phyloP scores from a whole-genome alignment of 495 filamentous ascomycete species.

The Penicillium verhagenii region DNA sequence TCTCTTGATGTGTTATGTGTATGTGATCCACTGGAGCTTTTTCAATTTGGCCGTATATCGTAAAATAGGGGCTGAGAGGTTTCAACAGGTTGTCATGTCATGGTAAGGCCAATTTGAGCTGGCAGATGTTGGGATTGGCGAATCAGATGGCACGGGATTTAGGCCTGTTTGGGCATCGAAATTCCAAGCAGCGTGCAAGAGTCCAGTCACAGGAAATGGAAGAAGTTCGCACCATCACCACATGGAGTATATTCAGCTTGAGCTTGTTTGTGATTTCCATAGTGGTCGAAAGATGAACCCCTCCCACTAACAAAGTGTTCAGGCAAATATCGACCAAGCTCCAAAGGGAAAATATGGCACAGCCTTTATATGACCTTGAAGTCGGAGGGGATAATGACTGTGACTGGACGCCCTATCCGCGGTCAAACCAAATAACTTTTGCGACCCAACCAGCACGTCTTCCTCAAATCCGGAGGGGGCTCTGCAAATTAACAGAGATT shows the following conservation, averaged over 20 bases:
- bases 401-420: slow-evolving; percentile 41
- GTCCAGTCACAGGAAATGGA: slow-evolving; percentile 20
- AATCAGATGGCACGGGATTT: slow-evolving; percentile 36
- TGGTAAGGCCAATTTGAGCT: slow-evolving; percentile 30
- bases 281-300: background rate
- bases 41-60: background rate
- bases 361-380: slow-evolving; percentile 21
- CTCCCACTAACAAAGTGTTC: background rate
- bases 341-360: slow-evolving; percentile 19
- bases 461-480: slow-evolving; percentile 23
- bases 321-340: slow-evolving; percentile 38
- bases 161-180: slow-evolving; percentile 25
- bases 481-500: slow-evolving; percentile 27
- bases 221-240: slow-evolving; percentile 26
- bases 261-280: slow-evolving; percentile 25
- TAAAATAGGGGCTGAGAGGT: background rate
- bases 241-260: slow-evolving; percentile 38
- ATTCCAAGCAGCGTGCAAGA: slow-evolving; percentile 4
- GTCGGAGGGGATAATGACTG: slow-evolving; percentile 19
- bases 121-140: slow-evolving; percentile 37
- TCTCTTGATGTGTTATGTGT: slow-evolving; percentile 37
- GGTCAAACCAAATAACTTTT: slow-evolving; percentile 33
- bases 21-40: slow-evolving; percentile 14
- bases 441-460: slow-evolving; percentile 32
- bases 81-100: slow-evolving; percentile 30